Evolutionary conservation across 768 basidiomycete genomes (phyloP).

Genomic region (Boletales sp.): DNA sequence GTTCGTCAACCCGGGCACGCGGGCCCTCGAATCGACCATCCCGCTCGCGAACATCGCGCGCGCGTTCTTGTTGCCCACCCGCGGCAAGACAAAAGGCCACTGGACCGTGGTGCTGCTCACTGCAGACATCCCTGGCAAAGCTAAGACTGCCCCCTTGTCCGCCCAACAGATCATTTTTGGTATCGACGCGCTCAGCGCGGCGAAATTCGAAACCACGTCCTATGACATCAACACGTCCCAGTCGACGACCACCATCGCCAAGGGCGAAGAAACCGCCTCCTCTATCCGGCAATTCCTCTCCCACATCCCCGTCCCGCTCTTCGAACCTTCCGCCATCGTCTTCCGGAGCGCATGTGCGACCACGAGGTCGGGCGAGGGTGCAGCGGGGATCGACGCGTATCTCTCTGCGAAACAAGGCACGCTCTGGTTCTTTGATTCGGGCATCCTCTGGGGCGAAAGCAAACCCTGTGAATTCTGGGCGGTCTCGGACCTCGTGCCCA

Average conservation of each 20-base stretch:
- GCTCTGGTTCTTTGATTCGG: slow-evolving; percentile 66
- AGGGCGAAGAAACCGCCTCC: slow-evolving; percentile 52
- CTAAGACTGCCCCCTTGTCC: slow-evolving; percentile 33
- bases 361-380: slow-evolving; percentile 35
- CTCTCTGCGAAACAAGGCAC: slow-evolving; percentile 68
- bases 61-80: slow-evolving; percentile 70
- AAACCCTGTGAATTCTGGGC: slow-evolving; percentile 80
- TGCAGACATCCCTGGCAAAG: slow-evolving; percentile 48
- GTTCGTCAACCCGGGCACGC: slow-evolving; percentile 49
- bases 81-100: slow-evolving; percentile 67
- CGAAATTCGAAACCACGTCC: slow-evolving; percentile 43
- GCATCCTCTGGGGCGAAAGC: slow-evolving; percentile 71
- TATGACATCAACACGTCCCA: slow-evolving; percentile 25
- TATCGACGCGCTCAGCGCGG: slow-evolving; percentile 52
- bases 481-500: slow-evolving; percentile 51
- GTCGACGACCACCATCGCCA: slow-evolving; percentile 36
- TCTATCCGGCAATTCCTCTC: slow-evolving; percentile 50
- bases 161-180: slow-evolving; percentile 66
- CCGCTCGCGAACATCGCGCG: slow-evolving; percentile 50
- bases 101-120: slow-evolving; percentile 69
- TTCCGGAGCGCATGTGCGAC: slow-evolving; percentile 54
- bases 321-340: slow-evolving; percentile 46
- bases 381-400: slow-evolving; percentile 67
- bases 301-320: slow-evolving; percentile 40
- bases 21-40: slow-evolving; percentile 46